These are phyloP conservation scores for Apophysomyces elegans DNA, from an alignment of 371 early-diverging fungal genomes.

Conservation along the genomic window DNA sequence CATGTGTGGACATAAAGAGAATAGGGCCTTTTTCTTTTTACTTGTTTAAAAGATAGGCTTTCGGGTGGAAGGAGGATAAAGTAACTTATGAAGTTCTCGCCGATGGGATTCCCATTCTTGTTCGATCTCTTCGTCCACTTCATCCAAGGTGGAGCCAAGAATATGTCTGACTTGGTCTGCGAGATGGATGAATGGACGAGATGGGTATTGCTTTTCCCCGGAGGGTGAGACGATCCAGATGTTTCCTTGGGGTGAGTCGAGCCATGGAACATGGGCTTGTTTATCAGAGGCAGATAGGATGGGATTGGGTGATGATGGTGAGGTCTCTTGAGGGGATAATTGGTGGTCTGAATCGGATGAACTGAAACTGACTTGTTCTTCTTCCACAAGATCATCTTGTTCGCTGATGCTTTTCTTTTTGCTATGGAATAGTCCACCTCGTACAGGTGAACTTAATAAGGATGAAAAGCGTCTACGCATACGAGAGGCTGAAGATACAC, in stretches of 20 bases:
- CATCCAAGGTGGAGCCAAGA: conserved; percentile 24
- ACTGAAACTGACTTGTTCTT: not conserved
- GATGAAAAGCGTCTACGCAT: conserved; percentile 5
- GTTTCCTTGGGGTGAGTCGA: not conserved
- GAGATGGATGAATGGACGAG: not conserved
- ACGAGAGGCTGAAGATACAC: not conserved
- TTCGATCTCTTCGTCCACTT: conserved; percentile 32
- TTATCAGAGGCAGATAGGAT: not conserved
- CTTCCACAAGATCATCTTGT: conserved; percentile 3
- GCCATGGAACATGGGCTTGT: not conserved
- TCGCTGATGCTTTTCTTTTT: conserved; percentile 8
- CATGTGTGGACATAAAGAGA: conserved; percentile 3
- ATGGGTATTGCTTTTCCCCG: not conserved
- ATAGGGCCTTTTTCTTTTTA: not conserved
- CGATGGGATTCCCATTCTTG: conserved; percentile 32
- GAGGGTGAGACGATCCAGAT: not conserved
- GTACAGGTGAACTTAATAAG: not conserved
- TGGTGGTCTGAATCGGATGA: conserved; percentile 3
- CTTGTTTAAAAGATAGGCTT: not conserved
- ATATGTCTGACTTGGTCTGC: conserved; percentile 25
- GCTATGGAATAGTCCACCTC: conserved; percentile 1
- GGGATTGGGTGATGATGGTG: not conserved
- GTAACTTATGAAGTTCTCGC: conserved; percentile 1
- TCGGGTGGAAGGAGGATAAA: not conserved
- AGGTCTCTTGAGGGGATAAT: not conserved